Evolutionary conservation across 1,139 yeast species (phyloP).

Genomic region (Yamadazyma siamensis): DNA sequence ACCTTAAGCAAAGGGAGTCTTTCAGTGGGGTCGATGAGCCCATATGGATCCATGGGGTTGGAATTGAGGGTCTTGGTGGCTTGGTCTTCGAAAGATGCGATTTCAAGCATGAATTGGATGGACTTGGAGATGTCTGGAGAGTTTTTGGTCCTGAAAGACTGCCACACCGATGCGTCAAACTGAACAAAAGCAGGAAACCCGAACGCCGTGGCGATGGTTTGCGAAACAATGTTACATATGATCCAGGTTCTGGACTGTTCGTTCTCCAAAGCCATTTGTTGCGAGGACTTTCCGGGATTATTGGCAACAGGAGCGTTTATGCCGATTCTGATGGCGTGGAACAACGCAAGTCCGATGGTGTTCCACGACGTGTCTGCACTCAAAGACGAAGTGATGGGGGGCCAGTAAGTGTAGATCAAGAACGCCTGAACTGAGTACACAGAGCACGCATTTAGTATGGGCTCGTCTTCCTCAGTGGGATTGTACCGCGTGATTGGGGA

Average conservation of each 20-base stretch:
- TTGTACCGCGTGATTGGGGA: constrained; percentile 84
- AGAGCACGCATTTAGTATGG: constrained; percentile 83
- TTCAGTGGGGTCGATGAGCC: constrained; percentile 64
- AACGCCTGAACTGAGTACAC: constrained; percentile 94
- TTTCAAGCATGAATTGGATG: constrained; percentile 71
- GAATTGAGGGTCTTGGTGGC: constrained; percentile 74
- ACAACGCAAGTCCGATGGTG: constrained; percentile 86
- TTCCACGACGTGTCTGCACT: constrained; percentile 97
- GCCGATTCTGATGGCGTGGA: constrained; percentile 89
- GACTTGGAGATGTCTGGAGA: constrained; percentile 53
- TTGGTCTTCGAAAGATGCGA: constrained; percentile 84
- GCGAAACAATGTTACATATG: constrained; percentile 86
- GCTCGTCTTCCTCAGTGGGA: constrained; percentile 72
- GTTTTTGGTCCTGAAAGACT: constrained; percentile 41
- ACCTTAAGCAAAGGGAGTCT: constrained; percentile 72
- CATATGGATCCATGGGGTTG: constrained; percentile 65
- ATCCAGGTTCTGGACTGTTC: constrained; percentile 92
- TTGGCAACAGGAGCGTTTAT: constrained; percentile 52
- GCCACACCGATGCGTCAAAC: constrained; percentile 70
- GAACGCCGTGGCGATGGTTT: constrained; percentile 84
- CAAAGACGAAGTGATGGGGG: constrained; percentile 87
- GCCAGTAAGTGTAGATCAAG: constrained; percentile 87
- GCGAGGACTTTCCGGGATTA: constrained; percentile 18
- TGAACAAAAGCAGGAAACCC: constrained; percentile 93
- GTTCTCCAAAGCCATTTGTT: constrained; percentile 43